Evolutionary conservation across 805 yeast genomes (phyloP).

Genomic region (Wickerhamiella bombiphila): DNA sequence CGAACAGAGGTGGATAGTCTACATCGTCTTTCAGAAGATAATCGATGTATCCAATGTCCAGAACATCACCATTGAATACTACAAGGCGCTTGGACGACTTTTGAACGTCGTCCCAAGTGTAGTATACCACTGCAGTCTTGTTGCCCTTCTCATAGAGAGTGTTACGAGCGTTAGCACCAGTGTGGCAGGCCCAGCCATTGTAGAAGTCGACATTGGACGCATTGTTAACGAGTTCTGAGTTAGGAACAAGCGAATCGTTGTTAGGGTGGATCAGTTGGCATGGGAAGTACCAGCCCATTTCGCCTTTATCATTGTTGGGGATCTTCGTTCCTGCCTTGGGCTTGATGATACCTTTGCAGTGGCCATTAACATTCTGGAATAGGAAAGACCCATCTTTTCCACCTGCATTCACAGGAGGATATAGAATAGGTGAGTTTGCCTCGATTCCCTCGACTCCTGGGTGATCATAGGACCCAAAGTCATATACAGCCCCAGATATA

Average conservation of each 20-base stretch:
- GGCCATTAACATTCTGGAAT: constrained; percentile 86
- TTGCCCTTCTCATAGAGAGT: constrained; percentile 43
- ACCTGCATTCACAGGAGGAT: constrained; percentile 79
- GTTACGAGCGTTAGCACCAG: constrained; percentile 51
- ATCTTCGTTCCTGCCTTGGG: constrained; percentile 59
- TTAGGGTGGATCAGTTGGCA: constrained; percentile 43
- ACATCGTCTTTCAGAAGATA: constrained; percentile 64
- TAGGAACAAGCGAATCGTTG: constrained; percentile 59
- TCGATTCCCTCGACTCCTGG: constrained; percentile 72
- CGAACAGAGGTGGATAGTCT: constrained; percentile 58
- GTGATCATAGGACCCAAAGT: constrained; percentile 51
- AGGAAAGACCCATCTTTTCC: constrained; percentile 39
- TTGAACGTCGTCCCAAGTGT: constrained; percentile 76
- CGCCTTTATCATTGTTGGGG: constrained; percentile 41
- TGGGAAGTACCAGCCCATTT: constrained; percentile 93
- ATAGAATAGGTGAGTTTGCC: constrained; percentile 51
- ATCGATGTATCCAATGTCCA: constrained; percentile 61
- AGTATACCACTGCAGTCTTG: constrained; percentile 63
- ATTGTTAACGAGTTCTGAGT: constrained; percentile 24
- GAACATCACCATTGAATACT: constrained; percentile 78
- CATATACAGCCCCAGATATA: constrained; percentile 71
- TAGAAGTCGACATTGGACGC: constrained; percentile 30
- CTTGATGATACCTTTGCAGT: constrained; percentile 63
- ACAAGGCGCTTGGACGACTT: constrained; percentile 60
- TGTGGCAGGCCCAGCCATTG: constrained; percentile 85